phyloP scores from a whole-genome alignment of 345 rosid genomes.

The Eucalyptus erythrocorys region DNA sequence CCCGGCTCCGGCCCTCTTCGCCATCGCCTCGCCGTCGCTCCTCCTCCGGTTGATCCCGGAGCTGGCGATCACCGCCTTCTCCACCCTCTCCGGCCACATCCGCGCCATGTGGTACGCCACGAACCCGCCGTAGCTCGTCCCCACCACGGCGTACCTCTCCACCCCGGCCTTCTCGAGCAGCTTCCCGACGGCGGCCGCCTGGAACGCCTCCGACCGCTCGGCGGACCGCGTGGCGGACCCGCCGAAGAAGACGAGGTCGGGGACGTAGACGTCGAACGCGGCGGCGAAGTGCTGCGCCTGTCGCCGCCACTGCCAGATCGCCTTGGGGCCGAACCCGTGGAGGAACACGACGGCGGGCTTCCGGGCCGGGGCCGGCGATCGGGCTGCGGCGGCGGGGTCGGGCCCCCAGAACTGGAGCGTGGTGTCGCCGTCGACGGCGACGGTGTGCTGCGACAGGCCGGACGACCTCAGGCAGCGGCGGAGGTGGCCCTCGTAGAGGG shows the following conservation, averaged over 20 bases:
- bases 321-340: constrained; percentile 83
- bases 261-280: constrained; percentile 45
- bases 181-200: constrained; percentile 48
- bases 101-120: constrained; percentile 74
- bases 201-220: constrained; percentile 64
- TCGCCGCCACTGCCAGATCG: constrained; percentile 80
- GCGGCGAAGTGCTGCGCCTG: constrained; percentile 60
- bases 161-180: constrained; percentile 42
- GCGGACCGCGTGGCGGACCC: constrained; percentile 42
- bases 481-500: constrained; percentile 47
- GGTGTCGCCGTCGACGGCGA: constrained; percentile 38
- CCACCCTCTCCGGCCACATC: constrained; percentile 64
- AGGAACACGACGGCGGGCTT: constrained; percentile 49
- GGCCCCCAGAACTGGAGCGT: constrained; percentile 76
- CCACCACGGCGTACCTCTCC: constrained; percentile 36
- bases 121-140: constrained; percentile 93
- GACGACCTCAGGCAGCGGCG: constrained; percentile 56
- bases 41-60: constrained; percentile 58
- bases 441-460: constrained; percentile 40
- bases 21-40: constrained; percentile 31
- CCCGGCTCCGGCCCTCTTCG: constrained; percentile 29
- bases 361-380: not conserved
- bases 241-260: constrained; percentile 78
- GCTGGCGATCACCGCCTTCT: constrained; percentile 77
- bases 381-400: not conserved